Evolutionary conservation across 2,329 filamentous ascomycete genomes (phyloP).

Genomic region (Colletotrichum noveboracense): DNA sequence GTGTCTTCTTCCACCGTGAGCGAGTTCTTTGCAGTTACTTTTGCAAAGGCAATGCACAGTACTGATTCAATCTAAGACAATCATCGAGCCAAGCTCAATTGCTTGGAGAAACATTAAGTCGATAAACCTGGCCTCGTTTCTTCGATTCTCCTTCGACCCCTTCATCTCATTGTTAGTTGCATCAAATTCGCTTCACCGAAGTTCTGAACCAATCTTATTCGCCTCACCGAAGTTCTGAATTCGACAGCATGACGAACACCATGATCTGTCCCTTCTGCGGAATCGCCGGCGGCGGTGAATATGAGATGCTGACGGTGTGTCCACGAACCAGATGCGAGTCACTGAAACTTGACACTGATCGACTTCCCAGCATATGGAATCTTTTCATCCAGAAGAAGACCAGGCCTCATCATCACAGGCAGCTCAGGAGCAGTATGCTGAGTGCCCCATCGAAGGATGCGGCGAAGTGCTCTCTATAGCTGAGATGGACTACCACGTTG

Average conservation of each 20-base stretch:
- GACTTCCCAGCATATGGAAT: conserved; percentile 30
- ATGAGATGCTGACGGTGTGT: conserved; percentile 40
- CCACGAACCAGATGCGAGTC: not conserved
- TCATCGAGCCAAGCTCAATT: not conserved
- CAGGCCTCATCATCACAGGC: conserved; percentile 31
- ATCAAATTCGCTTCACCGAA: not conserved
- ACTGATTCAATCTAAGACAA: not conserved
- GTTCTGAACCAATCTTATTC: not conserved
- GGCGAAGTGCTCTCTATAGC: conserved; percentile 56
- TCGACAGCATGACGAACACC: not conserved
- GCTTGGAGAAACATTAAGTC: not conserved
- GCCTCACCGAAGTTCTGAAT: not conserved
- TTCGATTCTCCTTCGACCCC: not conserved
- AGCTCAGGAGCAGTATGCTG: conserved; percentile 25
- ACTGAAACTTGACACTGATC: not conserved
- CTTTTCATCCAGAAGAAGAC: conserved; percentile 28
- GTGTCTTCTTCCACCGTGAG: not conserved
- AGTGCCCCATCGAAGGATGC: conserved; percentile 51
- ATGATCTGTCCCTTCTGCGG: conserved; percentile 41
- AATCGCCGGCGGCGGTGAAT: conserved; percentile 31
- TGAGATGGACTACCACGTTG: conserved; percentile 64
- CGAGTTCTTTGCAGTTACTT: not conserved
- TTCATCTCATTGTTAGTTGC: not conserved
- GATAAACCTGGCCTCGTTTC: not conserved
- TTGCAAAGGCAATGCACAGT: not conserved